A percentile compares a stretch with the other conserved stretches of the same genome.
Conservation (phyloP, 768 basidiomycete species). For the Lactarius tabidus region DNA sequence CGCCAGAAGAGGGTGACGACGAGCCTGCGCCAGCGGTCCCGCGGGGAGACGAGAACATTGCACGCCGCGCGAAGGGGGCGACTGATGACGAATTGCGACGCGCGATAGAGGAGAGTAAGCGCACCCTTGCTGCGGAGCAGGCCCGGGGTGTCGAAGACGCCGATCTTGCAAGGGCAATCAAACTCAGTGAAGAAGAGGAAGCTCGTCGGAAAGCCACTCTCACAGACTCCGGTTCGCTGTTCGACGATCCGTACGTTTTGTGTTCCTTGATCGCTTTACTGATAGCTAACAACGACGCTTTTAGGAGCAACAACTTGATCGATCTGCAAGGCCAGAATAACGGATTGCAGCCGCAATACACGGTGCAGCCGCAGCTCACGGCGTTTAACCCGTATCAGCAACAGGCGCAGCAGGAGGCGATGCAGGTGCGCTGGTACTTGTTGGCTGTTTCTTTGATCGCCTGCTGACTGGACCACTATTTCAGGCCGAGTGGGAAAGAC, state of each 20-base stretch:
- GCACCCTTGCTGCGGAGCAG: conserved; percentile 65
- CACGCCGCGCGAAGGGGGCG: conserved; percentile 32
- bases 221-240: conserved; percentile 67
- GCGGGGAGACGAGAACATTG: conserved; percentile 45
- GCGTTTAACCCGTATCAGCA: conserved; percentile 94
- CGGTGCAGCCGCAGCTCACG: conserved; percentile 81
- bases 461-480: not conserved
- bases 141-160: conserved; percentile 63
- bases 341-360: conserved; percentile 69
- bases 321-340: conserved; percentile 19
- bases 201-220: conserved; percentile 63
- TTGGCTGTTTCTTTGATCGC: not conserved
- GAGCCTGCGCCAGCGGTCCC: conserved; percentile 31
- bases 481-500: conserved; percentile 43
- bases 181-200: conserved; percentile 89
- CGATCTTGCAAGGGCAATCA: conserved; percentile 81
- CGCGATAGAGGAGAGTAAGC: conserved; percentile 91
- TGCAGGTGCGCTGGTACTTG: conserved; percentile 43
- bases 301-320: conserved; percentile 17
- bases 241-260: conserved; percentile 80
- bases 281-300: not conserved
- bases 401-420: conserved; percentile 86
- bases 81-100: conserved; percentile 69
- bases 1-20: conserved; percentile 36
- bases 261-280: conserved; percentile 9